Evolutionary conservation across 176 grass and related monocot genomes (phyloP).

Genomic region (Triticum turgidum): DNA sequence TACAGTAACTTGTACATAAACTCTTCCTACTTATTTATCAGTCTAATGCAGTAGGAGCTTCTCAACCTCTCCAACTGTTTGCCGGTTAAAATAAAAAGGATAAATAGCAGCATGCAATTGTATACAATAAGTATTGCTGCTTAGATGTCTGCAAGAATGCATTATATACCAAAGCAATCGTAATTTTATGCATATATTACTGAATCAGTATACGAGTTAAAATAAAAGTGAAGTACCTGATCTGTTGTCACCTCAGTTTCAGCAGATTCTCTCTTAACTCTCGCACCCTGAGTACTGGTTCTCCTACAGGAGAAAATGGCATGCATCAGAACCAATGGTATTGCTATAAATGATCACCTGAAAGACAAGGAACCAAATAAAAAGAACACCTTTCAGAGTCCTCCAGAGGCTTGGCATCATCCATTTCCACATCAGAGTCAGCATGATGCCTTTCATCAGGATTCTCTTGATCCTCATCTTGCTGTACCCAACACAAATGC

Average conservation of each 20-base stretch:
- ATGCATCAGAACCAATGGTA: constrained; percentile 4
- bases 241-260: constrained; percentile 43
- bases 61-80: neutral
- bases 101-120: neutral
- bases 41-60: neutral
- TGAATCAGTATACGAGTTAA: constrained; percentile 17
- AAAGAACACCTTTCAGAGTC: constrained; percentile 58
- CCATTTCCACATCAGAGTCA: constrained; percentile 74
- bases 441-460: constrained; percentile 64
- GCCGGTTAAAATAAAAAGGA: neutral
- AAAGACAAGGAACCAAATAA: constrained; percentile 5
- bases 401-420: constrained; percentile 58
- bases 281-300: constrained; percentile 46
- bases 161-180: neutral
- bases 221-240: constrained; percentile 47
- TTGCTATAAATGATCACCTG: neutral
- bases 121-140: neutral
- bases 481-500: constrained; percentile 40
- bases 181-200: neutral
- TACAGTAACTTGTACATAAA: neutral
- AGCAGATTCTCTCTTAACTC: constrained; percentile 73
- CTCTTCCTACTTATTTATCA: neutral
- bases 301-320: constrained; percentile 47
- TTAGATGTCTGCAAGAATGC: constrained; percentile 16
- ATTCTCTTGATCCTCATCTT: constrained; percentile 90